Base-by-base conservation (phyloP, 768 basidiomycete species). In the Cubamyces lactineus region DNA sequence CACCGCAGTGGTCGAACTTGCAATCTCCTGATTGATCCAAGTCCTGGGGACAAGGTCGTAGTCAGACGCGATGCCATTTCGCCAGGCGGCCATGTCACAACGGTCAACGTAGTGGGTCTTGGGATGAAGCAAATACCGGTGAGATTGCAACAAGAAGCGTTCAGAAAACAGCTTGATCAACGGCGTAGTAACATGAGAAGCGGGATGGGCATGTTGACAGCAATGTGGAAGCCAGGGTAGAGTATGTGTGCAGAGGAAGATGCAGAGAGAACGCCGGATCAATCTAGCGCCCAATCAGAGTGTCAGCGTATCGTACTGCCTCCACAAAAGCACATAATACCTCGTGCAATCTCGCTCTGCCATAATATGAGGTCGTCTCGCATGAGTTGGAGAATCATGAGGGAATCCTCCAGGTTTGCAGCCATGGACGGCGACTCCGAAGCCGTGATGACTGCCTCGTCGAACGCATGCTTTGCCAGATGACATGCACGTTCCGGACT, bases 1-100 rank as follows among this genome's bases (percentile, higher is more conserved):
- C 88, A 86, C 86, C 84, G 86, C 87, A 91, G 88, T 88, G 84
- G 80, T 91, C 88, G 88, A 91, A 91, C 89, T 87, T 91, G 87
- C 88, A 89, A 89, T 89, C 88, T 90, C 88, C 88, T 90, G 89
- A 89, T 90, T 1, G 3, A 3, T 3, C 28, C 4, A 30, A 30
- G 28, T 30, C 28, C 28, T 30, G 8, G 28, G 28, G 28, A 30
- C 28, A 30, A 30, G 28, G 34, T 64, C 63, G 63, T 64, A 64
- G 63, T 64, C 63, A 64, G 62, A 63, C 62, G 62, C 62, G 62
- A 48, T 59, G 62, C 62, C 62, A 63, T 63, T 63, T 48, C 62
- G 62, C 62, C 62, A 63, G 62, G 62, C 62, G 62, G 62, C 62
- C 62, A 26, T 17, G 21, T 1, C 9, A 34, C 11, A 11, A 7